Conservation (phyloP, 345 rosid species). For the Eucalyptus curtisii region DNA sequence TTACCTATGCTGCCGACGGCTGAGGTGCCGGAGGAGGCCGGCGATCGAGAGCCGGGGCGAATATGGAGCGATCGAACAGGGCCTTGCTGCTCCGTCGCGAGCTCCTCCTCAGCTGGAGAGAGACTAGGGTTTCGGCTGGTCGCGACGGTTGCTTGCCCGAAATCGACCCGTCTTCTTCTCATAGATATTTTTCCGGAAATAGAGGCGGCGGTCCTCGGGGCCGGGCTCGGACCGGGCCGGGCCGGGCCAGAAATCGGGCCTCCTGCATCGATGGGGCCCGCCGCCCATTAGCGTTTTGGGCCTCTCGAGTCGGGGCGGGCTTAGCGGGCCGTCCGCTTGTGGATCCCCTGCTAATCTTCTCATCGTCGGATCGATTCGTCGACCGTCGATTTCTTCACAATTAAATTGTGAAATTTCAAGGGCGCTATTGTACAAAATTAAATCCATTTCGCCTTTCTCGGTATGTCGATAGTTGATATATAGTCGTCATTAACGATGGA, state of each 20-base stretch:
- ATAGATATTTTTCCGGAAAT: not conserved
- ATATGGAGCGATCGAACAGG: not conserved
- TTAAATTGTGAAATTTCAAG: not conserved
- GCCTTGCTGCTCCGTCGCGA: not conserved
- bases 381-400: not conserved
- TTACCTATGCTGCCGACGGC: not conserved
- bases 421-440: not conserved
- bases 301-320: not conserved
- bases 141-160: not conserved
- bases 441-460: not conserved
- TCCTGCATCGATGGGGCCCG: not conserved
- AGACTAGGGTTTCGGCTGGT: not conserved
- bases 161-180: not conserved
- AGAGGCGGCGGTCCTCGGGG: not conserved
- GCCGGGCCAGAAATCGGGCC: not conserved
- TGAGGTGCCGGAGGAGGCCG: not conserved
- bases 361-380: not conserved
- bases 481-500: not conserved
- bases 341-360: not conserved
- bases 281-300: not conserved
- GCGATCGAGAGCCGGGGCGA: not conserved
- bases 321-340: not conserved
- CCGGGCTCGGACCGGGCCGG: not conserved
- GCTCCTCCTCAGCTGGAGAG: not conserved
- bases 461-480: not conserved